Evolutionary conservation across 2,329 filamentous ascomycete genomes (phyloP), one percentile per base, ranked within the genome.

Genomic region (Cercospora citrullina): DNA sequence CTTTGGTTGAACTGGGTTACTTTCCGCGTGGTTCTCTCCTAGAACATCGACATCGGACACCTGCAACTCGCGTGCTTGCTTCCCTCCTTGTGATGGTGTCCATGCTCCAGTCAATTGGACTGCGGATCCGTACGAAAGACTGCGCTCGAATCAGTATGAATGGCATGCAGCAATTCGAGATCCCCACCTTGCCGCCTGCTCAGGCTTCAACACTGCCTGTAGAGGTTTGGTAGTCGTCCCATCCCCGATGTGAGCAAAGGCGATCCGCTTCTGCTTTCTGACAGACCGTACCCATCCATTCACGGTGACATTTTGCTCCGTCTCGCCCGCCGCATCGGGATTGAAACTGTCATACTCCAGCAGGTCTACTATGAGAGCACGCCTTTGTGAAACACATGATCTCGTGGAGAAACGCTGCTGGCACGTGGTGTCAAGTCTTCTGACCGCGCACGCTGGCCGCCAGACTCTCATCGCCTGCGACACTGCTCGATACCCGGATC

Each of bases 1-100:
- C 81, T 98, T 98, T 81, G 97, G 97, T 81, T 99, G 95, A 26
- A 99, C 88, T 3, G 95, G 95, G 77, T 92, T 96, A 70, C 90
- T 91, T 91, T 98, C 87, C 73, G 93, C 86, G 82, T 97, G 90
- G 62, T 93, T 91, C 48, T 87, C 82, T 57, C 94, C 95, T 53
- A 96, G 81, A 23, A 96, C 79, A 55, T 87, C 85, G 59, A 95
- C 86, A 36, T 85, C 80, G 23, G 86, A 84, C 65, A 92, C 92
- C 76, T 92, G 89, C 60, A 99, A 85, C 82, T 99, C 95, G 80
- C 93, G 89, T 66, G 84, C 88, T 79, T 96, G 92, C 64, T 87
- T 85, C 67, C 86, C 86, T 5, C 89, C 90, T 57, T 85, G 80
- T 14, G 87, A 93, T 48, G 87, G 83, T 71, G 86, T 86, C 94